Percentiles rank a stretch among this genome's conserved stretches.
Conservation (phyloP, 192 early-diverging fungal species). For the Helicostylum pulchrum region DNA sequence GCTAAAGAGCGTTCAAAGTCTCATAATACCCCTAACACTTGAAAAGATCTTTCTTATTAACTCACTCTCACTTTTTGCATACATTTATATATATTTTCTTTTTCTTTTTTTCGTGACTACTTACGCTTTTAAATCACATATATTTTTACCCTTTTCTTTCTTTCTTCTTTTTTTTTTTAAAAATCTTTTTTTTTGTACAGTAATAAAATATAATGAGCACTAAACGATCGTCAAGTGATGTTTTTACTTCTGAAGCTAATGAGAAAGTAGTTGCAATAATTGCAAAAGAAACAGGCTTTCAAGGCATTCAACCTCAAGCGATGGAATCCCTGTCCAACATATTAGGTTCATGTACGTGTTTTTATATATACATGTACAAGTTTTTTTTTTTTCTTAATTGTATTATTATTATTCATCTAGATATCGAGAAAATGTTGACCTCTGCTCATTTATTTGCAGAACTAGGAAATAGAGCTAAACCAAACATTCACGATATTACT, state of each 20-base stretch:
- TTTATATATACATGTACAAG: neutral
- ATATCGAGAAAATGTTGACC: slow-evolving; percentile 45
- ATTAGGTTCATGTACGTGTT: slow-evolving; percentile 38
- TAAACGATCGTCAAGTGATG: slow-evolving; percentile 4
- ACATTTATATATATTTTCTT: too few species aligned
- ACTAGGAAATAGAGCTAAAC: slow-evolving; percentile 46
- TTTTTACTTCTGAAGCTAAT: slow-evolving; percentile 18
- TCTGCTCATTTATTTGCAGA: slow-evolving; percentile 49
- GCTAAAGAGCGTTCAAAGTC: too few species aligned
- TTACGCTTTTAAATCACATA: too few species aligned
- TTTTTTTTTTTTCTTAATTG: neutral
- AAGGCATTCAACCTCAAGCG: slow-evolving; percentile 37
- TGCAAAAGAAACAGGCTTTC: slow-evolving; percentile 43
- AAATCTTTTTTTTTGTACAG: too few species aligned
- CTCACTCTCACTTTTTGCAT: too few species aligned
- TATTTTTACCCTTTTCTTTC: too few species aligned
- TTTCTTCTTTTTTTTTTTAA: too few species aligned
- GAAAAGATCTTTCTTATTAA: too few species aligned
- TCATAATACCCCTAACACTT: too few species aligned
- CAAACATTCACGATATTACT: slow-evolving; percentile 49
- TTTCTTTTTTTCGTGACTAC: too few species aligned
- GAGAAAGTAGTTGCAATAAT: slow-evolving; percentile 39
- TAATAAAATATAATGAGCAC: too few species aligned
- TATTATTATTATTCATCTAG: slow-evolving; percentile 10
- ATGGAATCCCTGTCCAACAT: slow-evolving; percentile 36